A percentile compares a stretch with the other conserved stretches of the same genome.
Conservation (phyloP, 805 yeast genomes). For the Sugiyamaella americana region DNA sequence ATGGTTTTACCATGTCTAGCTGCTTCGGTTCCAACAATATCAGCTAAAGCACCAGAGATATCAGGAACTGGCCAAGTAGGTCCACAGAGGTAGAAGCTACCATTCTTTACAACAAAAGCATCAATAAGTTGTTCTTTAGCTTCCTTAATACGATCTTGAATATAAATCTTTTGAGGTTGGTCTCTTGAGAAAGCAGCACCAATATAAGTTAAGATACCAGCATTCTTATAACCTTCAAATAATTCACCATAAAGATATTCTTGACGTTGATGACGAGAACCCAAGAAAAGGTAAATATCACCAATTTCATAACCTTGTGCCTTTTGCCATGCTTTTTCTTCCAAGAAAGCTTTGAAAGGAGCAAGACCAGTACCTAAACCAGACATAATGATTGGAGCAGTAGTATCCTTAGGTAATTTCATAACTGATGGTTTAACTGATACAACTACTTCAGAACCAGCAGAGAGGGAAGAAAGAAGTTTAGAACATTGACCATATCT, state of each 20-base stretch:
- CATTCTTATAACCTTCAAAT: conserved; percentile 94
- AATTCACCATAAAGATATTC: conserved; percentile 94
- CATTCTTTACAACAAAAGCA: conserved; percentile 71
- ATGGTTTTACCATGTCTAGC: conserved; percentile 55
- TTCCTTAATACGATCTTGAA: conserved; percentile 88
- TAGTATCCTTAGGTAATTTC: conserved; percentile 85
- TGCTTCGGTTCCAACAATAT: conserved; percentile 70
- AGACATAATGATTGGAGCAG: conserved; percentile 91
- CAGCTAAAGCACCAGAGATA: conserved; percentile 82
- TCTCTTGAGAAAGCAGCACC: conserved; percentile 99
- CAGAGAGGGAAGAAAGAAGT: conserved; percentile 67
- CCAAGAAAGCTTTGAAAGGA: conserved; percentile 95
- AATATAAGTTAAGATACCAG: conserved; percentile 85
- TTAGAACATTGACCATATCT: conserved; percentile 94
- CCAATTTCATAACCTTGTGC: conserved; percentile 87
- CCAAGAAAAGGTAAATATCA: conserved; percentile 77
- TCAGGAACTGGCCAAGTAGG: conserved; percentile 99
- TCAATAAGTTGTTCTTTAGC: conserved; percentile 64
- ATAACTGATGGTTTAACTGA: conserved; percentile 95
- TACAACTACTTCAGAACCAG: conserved; percentile 85
- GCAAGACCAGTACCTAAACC: conserved; percentile 98
- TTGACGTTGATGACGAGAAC: conserved; percentile 92
- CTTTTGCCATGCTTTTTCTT: conserved; percentile 90
- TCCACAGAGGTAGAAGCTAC: conserved; percentile 94
- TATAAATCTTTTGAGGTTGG: conserved; percentile 89